These are phyloP conservation scores for Grifola frondosa DNA, from an alignment of 1,284 basidiomycete species.

Conservation along the genomic window DNA sequence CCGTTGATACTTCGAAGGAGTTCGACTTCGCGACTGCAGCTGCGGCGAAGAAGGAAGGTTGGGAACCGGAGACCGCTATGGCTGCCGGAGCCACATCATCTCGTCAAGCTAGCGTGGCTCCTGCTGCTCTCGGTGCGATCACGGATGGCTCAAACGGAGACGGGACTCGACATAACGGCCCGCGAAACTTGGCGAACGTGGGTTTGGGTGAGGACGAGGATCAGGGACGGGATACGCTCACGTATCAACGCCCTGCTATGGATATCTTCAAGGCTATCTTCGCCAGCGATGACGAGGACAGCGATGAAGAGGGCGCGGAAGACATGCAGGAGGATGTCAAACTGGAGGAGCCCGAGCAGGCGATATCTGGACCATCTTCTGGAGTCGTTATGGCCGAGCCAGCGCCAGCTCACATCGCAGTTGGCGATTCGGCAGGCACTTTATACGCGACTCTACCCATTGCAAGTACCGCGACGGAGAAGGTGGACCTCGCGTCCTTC, in stretches of 20 bases:
- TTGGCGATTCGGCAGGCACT: background rate
- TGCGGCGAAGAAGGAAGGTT: slow-evolving; percentile 16
- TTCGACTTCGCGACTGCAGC: slow-evolving; percentile 19
- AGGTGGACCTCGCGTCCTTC: slow-evolving; percentile 65
- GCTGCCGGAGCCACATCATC: slow-evolving; percentile 21
- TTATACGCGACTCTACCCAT: slow-evolving; percentile 8
- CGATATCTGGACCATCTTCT: background rate
- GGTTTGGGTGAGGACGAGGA: slow-evolving; percentile 86
- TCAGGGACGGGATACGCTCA: slow-evolving; percentile 84
- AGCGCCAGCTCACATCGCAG: slow-evolving; percentile 16
- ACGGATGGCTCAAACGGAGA: slow-evolving; percentile 19
- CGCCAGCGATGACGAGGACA: slow-evolving; percentile 85
- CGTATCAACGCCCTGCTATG: slow-evolving; percentile 84
- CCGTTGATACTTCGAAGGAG: slow-evolving; percentile 16
- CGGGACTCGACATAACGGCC: slow-evolving; percentile 28
- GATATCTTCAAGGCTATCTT: slow-evolving; percentile 97
- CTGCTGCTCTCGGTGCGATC: slow-evolving; percentile 22
- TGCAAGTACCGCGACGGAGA: slow-evolving; percentile 23
- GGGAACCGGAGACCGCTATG: slow-evolving; percentile 13
- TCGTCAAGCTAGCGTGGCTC: slow-evolving; percentile 10
- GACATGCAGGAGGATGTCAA: slow-evolving; percentile 21
- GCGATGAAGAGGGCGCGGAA: slow-evolving; percentile 57
- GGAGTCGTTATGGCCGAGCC: slow-evolving; percentile 6
- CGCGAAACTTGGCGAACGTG: slow-evolving; percentile 69
- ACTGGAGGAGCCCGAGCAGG: slow-evolving; percentile 1